phyloP scores from a whole-genome alignment of 306 rosid species.

The Prunus fruticosa region DNA sequence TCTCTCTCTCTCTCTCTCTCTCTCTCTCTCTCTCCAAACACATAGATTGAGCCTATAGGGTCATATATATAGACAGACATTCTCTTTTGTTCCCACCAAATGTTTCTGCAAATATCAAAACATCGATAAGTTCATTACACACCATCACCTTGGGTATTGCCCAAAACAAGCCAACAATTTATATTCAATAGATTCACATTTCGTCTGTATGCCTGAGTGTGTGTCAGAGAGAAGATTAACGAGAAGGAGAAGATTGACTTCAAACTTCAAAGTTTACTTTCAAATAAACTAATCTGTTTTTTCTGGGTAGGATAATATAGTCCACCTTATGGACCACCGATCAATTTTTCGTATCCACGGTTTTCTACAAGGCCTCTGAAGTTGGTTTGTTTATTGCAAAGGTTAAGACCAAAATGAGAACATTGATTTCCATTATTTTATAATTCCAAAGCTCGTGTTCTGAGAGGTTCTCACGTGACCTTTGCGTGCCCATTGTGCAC shows the following conservation, averaged over 20 bases:
- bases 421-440: constrained; percentile 23
- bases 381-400: neutral
- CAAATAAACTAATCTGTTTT: neutral
- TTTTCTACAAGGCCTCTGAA: constrained; percentile 1
- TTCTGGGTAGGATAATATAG: neutral
- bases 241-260: constrained; percentile 16
- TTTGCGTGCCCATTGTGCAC: constrained; percentile 7
- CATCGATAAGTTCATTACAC: constrained; percentile 2
- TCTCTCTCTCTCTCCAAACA: neutral
- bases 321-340: constrained; percentile 7
- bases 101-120: constrained; percentile 32
- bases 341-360: neutral
- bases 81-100: constrained; percentile 42
- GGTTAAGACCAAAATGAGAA: neutral
- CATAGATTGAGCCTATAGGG: constrained; percentile 14
- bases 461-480: constrained; percentile 14
- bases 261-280: neutral
- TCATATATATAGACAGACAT: constrained; percentile 42
- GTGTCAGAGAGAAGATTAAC: constrained; percentile 22
- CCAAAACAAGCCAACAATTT: constrained; percentile 19
- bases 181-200: neutral
- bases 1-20: neutral
- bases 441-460: constrained; percentile 23
- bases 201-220: constrained; percentile 1
- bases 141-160: constrained; percentile 26